phyloP scores from a whole-genome alignment of 2,329 filamentous ascomycete genomes.

The Sporothrix schenckii region DNA sequence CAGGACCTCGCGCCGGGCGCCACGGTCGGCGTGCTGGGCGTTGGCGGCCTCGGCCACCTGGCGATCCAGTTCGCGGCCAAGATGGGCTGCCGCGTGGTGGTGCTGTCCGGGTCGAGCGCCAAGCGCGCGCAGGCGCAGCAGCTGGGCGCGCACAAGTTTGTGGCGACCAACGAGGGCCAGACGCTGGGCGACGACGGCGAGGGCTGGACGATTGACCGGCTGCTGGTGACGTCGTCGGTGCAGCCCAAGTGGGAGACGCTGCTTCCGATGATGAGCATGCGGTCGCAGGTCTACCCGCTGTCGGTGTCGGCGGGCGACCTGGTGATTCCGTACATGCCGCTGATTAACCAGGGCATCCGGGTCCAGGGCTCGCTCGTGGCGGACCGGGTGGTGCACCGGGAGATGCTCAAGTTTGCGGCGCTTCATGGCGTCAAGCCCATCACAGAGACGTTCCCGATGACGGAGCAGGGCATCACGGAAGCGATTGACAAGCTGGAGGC shows the following conservation, averaged over 20 bases:
- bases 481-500: constrained; percentile 21
- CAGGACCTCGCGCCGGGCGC: background rate
- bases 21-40: constrained; percentile 15
- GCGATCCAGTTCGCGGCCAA: constrained; percentile 25
- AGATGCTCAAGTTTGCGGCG: constrained; percentile 24
- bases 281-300: constrained; percentile 24
- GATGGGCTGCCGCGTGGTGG: constrained; percentile 23
- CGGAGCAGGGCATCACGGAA: constrained; percentile 1
- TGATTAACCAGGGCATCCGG: constrained; percentile 7
- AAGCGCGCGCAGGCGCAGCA: constrained; percentile 9
- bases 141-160: constrained; percentile 26
- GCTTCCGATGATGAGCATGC: constrained; percentile 18
- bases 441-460: constrained; percentile 13
- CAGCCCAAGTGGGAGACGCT: constrained; percentile 17
- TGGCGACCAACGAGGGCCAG: constrained; percentile 20
- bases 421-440: background rate
- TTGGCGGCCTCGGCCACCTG: constrained; percentile 20
- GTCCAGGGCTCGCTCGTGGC: constrained; percentile 23
- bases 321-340: constrained; percentile 4
- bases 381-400: background rate
- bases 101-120: constrained; percentile 1
- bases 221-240: constrained; percentile 17
- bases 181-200: constrained; percentile 17
- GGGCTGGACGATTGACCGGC: constrained; percentile 22
- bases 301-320: constrained; percentile 12